phyloP scores from a whole-genome alignment of 1,284 basidiomycete species.

The Phellopilus nigrolimitatus region DNA sequence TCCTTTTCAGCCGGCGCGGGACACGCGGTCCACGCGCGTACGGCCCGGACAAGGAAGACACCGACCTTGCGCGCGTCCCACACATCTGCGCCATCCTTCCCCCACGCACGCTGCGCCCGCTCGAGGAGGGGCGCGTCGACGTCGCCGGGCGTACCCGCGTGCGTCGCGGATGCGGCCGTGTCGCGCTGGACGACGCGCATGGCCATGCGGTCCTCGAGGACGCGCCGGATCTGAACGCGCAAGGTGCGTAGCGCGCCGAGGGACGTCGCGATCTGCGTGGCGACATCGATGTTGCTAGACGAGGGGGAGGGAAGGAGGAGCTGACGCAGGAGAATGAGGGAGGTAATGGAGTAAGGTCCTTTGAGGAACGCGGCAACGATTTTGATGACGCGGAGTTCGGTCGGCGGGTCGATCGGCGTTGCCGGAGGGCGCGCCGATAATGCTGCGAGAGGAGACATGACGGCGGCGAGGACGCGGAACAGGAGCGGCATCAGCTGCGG shows the following conservation, averaged over 20 bases:
- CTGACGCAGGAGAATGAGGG: constrained; percentile 54
- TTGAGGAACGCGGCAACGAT: constrained; percentile 51
- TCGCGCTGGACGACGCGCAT: constrained; percentile 56
- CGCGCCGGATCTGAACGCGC: constrained; percentile 57
- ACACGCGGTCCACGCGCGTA: constrained; percentile 46
- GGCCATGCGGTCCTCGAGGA: constrained; percentile 55
- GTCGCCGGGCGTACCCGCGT: constrained; percentile 54
- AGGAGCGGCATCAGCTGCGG: constrained; percentile 57
- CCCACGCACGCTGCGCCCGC: constrained; percentile 66
- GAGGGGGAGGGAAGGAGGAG: constrained; percentile 37
- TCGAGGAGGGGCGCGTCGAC: constrained; percentile 61
- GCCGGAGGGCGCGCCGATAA: constrained; percentile 41
- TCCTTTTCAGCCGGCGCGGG: constrained; percentile 38
- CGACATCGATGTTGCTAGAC: constrained; percentile 20
- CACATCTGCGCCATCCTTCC: constrained; percentile 50
- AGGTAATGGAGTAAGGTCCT: constrained; percentile 59
- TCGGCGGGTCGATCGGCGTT: constrained; percentile 29
- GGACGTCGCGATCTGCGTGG: constrained; percentile 40
- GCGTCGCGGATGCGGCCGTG: constrained; percentile 46
- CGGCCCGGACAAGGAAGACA: constrained; percentile 44
- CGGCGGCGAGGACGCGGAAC: constrained; percentile 63
- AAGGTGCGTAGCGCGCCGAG: constrained; percentile 64
- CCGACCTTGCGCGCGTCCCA: constrained; percentile 64
- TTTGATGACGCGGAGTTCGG: constrained; percentile 53
- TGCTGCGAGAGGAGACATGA: constrained; percentile 58